These are phyloP conservation scores for Trypanosoma platydactyli DNA, from an alignment of 208 protist species.

Conservation along the genomic window DNA sequence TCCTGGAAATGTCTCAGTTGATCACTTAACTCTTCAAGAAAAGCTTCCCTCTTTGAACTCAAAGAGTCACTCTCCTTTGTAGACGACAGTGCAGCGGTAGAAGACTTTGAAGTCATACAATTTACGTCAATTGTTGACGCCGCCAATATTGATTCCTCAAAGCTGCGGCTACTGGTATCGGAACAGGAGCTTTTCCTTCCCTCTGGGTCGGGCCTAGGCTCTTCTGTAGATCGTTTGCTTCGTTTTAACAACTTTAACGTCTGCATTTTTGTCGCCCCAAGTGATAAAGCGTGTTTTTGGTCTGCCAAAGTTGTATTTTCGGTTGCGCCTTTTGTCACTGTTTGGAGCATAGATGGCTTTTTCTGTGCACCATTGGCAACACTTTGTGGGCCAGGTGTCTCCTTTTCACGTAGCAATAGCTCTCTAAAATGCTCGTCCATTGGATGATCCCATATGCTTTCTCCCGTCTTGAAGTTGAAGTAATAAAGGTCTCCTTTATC, in stretches of 20 bases:
- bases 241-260: constrained; percentile 38
- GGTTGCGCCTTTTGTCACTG: background rate
- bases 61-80: background rate
- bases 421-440: constrained; percentile 93
- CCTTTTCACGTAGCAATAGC: constrained; percentile 64
- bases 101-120: constrained; percentile 1
- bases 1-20: constrained; percentile 12
- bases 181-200: constrained; percentile 3
- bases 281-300: constrained; percentile 1
- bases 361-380: constrained; percentile 34
- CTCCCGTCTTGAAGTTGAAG: constrained; percentile 94
- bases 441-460: constrained; percentile 95
- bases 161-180: constrained; percentile 10
- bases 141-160: background rate
- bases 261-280: constrained; percentile 21
- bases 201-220: constrained; percentile 26
- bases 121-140: background rate
- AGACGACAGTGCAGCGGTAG: background rate
- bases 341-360: background rate
- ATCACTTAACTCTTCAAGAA: constrained; percentile 6
- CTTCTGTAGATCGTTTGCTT: constrained; percentile 34
- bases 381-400: constrained; percentile 34
- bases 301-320: constrained; percentile 16
- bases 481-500: constrained; percentile 94
- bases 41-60: constrained; percentile 1